phyloP scores from a whole-genome alignment of 371 early-diverging fungal genomes.

The Mortierella polycephala region DNA sequence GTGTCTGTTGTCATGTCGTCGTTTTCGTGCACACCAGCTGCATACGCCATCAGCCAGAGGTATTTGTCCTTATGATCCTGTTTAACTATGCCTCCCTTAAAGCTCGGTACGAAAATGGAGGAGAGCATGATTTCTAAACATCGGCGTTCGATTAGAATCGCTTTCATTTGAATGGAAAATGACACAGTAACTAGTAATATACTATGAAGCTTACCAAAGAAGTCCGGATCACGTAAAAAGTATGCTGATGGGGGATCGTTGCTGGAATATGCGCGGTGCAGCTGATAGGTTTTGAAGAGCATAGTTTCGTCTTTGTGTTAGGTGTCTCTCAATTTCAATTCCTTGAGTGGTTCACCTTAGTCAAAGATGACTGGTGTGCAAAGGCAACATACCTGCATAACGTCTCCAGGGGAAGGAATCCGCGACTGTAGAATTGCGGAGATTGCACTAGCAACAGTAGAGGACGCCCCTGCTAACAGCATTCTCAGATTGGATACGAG shows the following conservation, averaged over 20 bases:
- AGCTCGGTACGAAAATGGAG: constrained; percentile 60
- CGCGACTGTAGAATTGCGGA: constrained; percentile 65
- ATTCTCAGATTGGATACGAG: constrained; percentile 65
- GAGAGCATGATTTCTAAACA: constrained; percentile 59
- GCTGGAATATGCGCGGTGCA: constrained; percentile 60
- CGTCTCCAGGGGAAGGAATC: constrained; percentile 73
- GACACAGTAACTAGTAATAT: constrained; percentile 1
- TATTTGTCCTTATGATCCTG: constrained; percentile 68
- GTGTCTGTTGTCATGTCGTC: constrained; percentile 35
- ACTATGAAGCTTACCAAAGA: constrained; percentile 57
- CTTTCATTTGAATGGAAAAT: not conserved
- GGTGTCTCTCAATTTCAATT: no score
- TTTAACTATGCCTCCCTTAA: constrained; percentile 57
- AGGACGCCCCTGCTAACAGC: constrained; percentile 60
- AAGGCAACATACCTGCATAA: constrained; percentile 56
- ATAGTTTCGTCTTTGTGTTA: not conserved
- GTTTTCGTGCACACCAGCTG: constrained; percentile 61
- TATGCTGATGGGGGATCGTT: constrained; percentile 59
- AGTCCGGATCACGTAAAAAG: constrained; percentile 67
- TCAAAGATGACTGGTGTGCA: no score
- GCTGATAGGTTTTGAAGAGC: constrained; percentile 33
- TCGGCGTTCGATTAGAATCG: not conserved
- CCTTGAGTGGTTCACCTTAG: no score
- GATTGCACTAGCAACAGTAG: constrained; percentile 62
- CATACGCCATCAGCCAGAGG: constrained; percentile 70